A percentile compares a stretch with the other conserved stretches of the same genome.
These are phyloP conservation scores for Coemansia erecta DNA, from an alignment of 192 early-diverging fungal species.

Conservation along the genomic window DNA sequence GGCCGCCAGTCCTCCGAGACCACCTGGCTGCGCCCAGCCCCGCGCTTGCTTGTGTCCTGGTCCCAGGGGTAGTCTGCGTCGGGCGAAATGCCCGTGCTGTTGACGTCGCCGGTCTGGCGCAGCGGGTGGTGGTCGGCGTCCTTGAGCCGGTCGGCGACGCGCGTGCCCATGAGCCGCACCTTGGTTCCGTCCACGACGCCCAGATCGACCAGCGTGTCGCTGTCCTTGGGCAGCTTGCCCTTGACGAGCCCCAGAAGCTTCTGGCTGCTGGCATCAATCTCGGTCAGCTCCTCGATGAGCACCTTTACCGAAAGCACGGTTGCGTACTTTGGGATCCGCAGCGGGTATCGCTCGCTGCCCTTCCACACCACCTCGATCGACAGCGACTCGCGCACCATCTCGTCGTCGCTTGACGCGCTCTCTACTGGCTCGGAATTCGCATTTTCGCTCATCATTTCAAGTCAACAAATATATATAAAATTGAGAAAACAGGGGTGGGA, in stretches of 20 bases:
- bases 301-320: constrained; percentile 42
- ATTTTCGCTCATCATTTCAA: background rate
- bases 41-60: background rate
- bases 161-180: constrained; percentile 45
- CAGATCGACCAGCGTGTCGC: constrained; percentile 28
- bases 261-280: constrained; percentile 61
- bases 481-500: background rate
- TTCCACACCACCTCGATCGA: constrained; percentile 33
- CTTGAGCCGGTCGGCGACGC: constrained; percentile 16
- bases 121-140: background rate
- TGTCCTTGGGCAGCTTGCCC: constrained; percentile 59
- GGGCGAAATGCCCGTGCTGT: constrained; percentile 11
- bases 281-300: constrained; percentile 60
- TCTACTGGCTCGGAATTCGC: background rate
- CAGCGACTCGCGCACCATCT: constrained; percentile 39
- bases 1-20: constrained; percentile 12
- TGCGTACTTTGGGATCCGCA: constrained; percentile 37
- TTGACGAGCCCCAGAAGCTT: constrained; percentile 72
- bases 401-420: constrained; percentile 12
- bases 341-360: constrained; percentile 26
- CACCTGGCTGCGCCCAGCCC: constrained; percentile 11
- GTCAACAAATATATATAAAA: background rate
- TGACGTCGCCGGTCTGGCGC: constrained; percentile 6
- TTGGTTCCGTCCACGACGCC: constrained; percentile 21
- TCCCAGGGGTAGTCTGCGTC: constrained; percentile 4